phyloP scores from a whole-genome alignment of 495 filamentous ascomycete genomes.

The Penicillium ucsense region DNA sequence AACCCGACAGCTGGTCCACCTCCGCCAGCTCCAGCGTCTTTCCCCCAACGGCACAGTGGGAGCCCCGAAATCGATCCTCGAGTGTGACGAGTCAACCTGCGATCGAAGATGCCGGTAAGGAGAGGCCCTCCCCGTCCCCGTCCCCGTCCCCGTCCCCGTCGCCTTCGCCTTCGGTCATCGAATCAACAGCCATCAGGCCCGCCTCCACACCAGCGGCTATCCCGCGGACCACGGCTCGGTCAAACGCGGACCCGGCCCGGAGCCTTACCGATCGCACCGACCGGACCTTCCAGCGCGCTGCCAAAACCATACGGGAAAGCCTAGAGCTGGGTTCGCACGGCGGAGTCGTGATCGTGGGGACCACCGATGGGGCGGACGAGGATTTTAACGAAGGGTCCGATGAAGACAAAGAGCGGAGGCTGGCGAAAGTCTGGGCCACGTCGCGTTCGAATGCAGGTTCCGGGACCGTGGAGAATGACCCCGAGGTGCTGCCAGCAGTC shows the following conservation, averaged over 20 bases:
- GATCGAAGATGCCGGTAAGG: no score
- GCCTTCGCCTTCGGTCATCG: no score
- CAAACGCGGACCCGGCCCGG: not conserved
- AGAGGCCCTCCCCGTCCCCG: no score
- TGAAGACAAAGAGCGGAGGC: not conserved
- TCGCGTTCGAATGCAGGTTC: not conserved
- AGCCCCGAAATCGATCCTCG: no score
- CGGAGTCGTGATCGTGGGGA: slow-evolving; percentile 32
- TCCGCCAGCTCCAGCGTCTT: not conserved
- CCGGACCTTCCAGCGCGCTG: slow-evolving; percentile 30
- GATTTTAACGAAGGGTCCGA: not conserved
- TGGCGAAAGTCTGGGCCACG: slow-evolving; percentile 5
- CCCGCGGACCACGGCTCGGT: not conserved
- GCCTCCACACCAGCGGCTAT: not conserved
- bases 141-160: no score
- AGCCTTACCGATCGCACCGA: not conserved
- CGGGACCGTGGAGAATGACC: not conserved
- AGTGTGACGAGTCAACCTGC: no score
- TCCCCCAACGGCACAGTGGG: not conserved
- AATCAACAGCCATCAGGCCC: not conserved
- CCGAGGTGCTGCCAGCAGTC: not conserved
- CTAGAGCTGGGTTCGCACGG: slow-evolving; percentile 30
- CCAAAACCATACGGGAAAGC: slow-evolving; percentile 30
- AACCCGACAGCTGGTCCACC: not conserved
- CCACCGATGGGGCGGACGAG: not conserved